phyloP scores from a whole-genome alignment of 2,329 filamentous ascomycete species.

The Penicillium sp. region DNA sequence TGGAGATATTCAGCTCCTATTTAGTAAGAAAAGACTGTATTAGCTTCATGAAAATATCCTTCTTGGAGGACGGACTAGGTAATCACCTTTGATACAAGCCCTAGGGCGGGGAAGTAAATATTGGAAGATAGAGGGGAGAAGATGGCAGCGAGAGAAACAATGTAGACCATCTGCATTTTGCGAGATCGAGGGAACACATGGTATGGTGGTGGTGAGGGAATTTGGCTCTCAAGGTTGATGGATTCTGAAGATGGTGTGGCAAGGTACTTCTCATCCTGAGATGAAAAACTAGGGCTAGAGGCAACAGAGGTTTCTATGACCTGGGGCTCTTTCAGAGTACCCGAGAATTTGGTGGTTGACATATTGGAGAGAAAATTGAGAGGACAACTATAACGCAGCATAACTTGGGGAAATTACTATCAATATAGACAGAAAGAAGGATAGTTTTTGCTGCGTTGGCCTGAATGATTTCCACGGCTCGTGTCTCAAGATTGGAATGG shows the following conservation, averaged over 20 bases:
- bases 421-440: constrained; percentile 17
- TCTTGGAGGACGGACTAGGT: background rate
- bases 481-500: constrained; percentile 5
- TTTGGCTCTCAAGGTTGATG: constrained; percentile 30
- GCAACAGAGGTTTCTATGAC: constrained; percentile 19
- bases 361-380: constrained; percentile 19
- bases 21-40: background rate
- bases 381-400: constrained; percentile 7
- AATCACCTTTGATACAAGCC: constrained; percentile 33
- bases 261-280: constrained; percentile 25
- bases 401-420: constrained; percentile 8
- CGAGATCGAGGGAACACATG: constrained; percentile 44
- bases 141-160: constrained; percentile 48
- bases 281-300: constrained; percentile 24
- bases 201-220: constrained; percentile 27
- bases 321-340: constrained; percentile 20
- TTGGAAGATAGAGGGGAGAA: constrained; percentile 54
- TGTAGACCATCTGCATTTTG: constrained; percentile 48
- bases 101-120: constrained; percentile 55
- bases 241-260: constrained; percentile 22
- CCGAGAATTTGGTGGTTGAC: constrained; percentile 18
- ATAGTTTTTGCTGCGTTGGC: background rate
- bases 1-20: constrained; percentile 35
- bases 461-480: background rate
- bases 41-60: background rate